A percentile compares a stretch with the other conserved stretches of the same genome.
These are phyloP conservation scores for Tetrapisispora nanseiensis DNA, from an alignment of 805 yeast species.

Conservation along the genomic window DNA sequence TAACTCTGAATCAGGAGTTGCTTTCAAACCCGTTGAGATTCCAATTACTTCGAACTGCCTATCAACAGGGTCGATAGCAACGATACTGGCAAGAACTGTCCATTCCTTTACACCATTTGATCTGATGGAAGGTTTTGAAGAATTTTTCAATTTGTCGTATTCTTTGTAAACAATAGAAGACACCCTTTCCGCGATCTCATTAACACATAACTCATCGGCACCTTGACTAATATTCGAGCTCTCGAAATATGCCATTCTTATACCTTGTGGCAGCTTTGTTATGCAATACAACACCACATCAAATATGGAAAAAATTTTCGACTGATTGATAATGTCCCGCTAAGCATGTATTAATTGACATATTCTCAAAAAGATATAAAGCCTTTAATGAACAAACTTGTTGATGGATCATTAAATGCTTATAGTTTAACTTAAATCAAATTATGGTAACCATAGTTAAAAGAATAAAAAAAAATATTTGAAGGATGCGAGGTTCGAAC, in stretches of 20 bases:
- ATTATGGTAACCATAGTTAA: neutral
- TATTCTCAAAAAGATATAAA: no score
- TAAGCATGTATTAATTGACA: no score
- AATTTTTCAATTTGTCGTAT: constrained; percentile 28
- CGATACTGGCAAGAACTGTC: constrained; percentile 75
- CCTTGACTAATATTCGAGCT: no score
- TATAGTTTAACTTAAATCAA: neutral
- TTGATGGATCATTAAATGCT: neutral
- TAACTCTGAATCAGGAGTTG: constrained; percentile 47
- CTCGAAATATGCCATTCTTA: neutral
- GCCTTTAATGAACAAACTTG: neutral
- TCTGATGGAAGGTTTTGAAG: constrained; percentile 49
- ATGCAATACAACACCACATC: no score
- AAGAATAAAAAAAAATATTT: neutral
- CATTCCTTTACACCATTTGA: constrained; percentile 67
- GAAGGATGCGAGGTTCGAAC: constrained; percentile 5
- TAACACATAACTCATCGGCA: neutral
- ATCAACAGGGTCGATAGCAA: constrained; percentile 29
- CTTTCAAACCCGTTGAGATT: constrained; percentile 76
- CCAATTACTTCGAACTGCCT: constrained; percentile 33
- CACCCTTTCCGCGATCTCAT: constrained; percentile 13
- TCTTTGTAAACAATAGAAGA: constrained; percentile 10
- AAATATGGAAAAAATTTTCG: no score
- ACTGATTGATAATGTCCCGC: no score
- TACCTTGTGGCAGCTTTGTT: no score